Conservation (phyloP, 441 rosid species). For the Brassica hybrid region DNA sequence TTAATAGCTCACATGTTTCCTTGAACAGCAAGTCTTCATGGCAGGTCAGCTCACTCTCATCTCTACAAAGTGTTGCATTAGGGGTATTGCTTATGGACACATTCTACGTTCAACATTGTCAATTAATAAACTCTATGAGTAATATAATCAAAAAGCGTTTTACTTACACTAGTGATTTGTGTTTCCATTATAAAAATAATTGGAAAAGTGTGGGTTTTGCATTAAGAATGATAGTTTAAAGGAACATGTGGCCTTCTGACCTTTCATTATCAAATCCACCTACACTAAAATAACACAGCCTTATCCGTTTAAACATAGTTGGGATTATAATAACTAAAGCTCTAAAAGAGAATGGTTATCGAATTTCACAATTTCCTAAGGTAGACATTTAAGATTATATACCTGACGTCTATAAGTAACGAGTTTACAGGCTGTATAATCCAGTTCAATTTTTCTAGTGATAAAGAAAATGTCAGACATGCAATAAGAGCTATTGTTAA, state of each 20-base stretch:
- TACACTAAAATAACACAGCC: not conserved
- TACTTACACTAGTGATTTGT: not conserved
- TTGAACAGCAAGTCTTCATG: conserved; percentile 21
- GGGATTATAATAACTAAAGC: conserved; percentile 5
- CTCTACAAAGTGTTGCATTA: not conserved
- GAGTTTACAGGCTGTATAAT: conserved; percentile 17
- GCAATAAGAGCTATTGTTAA: conserved; percentile 28
- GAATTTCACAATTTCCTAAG: conserved; percentile 18
- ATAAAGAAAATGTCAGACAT: conserved; percentile 5
- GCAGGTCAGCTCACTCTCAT: not conserved
- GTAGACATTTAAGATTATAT: not conserved
- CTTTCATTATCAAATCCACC: not conserved
- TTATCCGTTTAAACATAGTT: conserved; percentile 16
- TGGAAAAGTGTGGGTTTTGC: not conserved
- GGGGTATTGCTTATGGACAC: not conserved
- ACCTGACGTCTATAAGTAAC: not conserved
- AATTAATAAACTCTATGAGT: not conserved
- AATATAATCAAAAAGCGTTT: conserved; percentile 3
- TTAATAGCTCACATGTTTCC: conserved; percentile 7
- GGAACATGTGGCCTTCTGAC: conserved; percentile 15
- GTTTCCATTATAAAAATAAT: not conserved
- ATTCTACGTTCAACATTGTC: not conserved
- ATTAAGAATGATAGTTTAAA: conserved; percentile 15
- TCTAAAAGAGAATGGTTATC: not conserved
- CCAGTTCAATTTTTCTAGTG: not conserved